Conservation (phyloP, 225 moss, liverwort and hornwort species). For the Polytrichum formosum region DNA sequence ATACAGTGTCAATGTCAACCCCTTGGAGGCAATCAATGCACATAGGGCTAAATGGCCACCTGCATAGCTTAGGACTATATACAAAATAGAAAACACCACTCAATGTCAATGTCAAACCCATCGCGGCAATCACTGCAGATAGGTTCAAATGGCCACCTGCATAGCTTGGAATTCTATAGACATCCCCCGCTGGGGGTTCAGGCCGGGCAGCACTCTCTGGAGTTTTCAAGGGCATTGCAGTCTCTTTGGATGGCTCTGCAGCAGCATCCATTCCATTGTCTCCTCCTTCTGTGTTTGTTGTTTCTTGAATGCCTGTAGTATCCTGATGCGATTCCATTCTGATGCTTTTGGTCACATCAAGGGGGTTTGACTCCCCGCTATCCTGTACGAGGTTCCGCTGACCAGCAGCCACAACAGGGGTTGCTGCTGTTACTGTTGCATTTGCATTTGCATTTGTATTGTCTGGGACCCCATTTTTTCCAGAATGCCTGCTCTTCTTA, state of each 20-base stretch:
- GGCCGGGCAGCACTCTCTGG: conserved; percentile 25
- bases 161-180: conserved; percentile 80
- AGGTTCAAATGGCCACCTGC: conserved; percentile 52
- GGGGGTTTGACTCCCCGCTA: conserved; percentile 28
- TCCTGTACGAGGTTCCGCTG: conserved; percentile 6
- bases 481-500: conserved; percentile 36
- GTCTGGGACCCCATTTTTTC: conserved; percentile 23
- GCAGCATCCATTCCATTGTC: conserved; percentile 11
- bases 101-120: not conserved
- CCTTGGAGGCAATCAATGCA: not conserved
- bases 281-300: conserved; percentile 15
- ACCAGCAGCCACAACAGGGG: conserved; percentile 16
- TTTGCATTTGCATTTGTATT: too few species aligned
- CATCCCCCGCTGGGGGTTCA: conserved; percentile 43
- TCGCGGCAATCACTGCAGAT: not conserved
- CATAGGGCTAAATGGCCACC: not conserved
- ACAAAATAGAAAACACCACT: not conserved
- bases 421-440: not conserved
- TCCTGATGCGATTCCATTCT: conserved; percentile 14
- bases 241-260: conserved; percentile 14
- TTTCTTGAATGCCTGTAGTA: conserved; percentile 1
- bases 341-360: conserved; percentile 17
- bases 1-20: conserved; percentile 30
- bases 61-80: too few species aligned
- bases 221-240: conserved; percentile 19